Conservation (phyloP, 208 protist species). For the Leishmania tarentolae region DNA sequence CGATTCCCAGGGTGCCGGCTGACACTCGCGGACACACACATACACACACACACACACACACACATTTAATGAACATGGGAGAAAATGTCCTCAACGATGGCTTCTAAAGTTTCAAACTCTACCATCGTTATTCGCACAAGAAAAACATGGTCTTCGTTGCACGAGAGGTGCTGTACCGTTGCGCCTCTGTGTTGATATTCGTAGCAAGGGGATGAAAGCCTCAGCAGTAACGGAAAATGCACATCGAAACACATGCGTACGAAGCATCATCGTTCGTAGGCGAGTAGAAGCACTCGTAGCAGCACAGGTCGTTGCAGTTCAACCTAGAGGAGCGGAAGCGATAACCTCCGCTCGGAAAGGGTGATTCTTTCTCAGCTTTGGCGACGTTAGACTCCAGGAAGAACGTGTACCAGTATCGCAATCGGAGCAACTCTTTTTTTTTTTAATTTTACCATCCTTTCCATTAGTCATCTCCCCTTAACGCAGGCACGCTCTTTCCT, state of each 20-base stretch:
- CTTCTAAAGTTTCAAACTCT: no score
- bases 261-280: not conserved
- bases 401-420: conserved; percentile 25
- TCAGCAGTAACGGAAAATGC: not conserved
- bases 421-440: conserved; percentile 74
- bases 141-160: not conserved
- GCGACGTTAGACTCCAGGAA: not conserved
- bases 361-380: not conserved
- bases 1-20: no score
- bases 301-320: no score
- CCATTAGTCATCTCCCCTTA: conserved; percentile 31
- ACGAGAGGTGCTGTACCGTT: not conserved
- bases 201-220: not conserved
- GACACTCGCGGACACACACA: no score
- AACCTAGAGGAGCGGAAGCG: not conserved
- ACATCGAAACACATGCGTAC: not conserved
- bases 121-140: not conserved
- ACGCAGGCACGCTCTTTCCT: not conserved
- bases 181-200: not conserved
- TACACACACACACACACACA: no score
- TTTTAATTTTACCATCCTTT: conserved; percentile 8
- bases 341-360: not conserved
- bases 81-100: no score
- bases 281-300: not conserved
- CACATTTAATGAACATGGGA: no score